Base-by-base conservation (phyloP, 1,139 yeast genomes). In the Candida labiduridarum region DNA sequence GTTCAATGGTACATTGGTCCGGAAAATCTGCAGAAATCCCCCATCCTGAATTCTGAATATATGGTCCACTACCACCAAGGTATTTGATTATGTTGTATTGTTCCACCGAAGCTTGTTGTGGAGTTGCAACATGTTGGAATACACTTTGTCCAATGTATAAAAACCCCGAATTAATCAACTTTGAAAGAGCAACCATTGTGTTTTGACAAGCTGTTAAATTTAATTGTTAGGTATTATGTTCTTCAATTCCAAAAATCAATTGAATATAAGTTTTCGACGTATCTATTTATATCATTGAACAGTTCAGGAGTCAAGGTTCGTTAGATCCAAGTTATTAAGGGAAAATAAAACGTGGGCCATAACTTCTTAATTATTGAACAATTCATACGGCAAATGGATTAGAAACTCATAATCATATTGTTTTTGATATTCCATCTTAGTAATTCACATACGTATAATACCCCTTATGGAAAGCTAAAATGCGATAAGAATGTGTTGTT, bases 1-100 rank as follows among this genome's bases (percentile, higher is more conserved):
- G 91, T 54, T 83, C 85, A 45, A 86, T 72, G 5, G 71, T 61
- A 60, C 89, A 82, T 47, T 72, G 72, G 2, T 62, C 69, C 5
- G 92, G 90, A 39, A 68, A 56, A 27, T 68, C 74, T 25, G 79
- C 72, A 19, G 74, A 68, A 31, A 80, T 75, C 7, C 84, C 84
- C 54, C 60, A 69, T 0, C 82, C 83, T 8, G 70, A 67, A 40
- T 70, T 64, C 52, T 76, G 79, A 18, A 70, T 63, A 55, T 78
- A 80, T 1, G 84, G 84, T 1, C 75, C 81, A 15, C 76, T 62
- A 1, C 81, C 81, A 4, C 80, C 82, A 53, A 79, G 64, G 59
- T 66, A 74, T 30, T 73, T 68, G 48, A 77, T 61, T 27, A 79
- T 63, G 52, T 76, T 78, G 62, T 70, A 75, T 48, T 70, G 74